phyloP scores from a whole-genome alignment of 139 green algal genomes.

The Trebouxia sp. region DNA sequence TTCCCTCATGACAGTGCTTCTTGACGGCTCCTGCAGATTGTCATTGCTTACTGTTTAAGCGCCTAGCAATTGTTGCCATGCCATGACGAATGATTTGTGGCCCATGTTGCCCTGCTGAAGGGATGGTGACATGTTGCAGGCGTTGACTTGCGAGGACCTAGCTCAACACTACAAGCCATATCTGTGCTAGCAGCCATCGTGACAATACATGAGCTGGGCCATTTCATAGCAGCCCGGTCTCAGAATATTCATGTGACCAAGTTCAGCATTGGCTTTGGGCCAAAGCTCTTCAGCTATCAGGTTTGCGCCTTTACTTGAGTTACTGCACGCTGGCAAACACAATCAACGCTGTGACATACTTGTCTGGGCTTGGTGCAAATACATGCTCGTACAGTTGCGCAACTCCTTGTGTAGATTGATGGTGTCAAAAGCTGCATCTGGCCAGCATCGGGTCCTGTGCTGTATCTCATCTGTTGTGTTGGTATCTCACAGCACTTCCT shows the following conservation, averaged over 20 bases:
- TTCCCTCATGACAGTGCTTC: not conserved
- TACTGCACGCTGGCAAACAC: not conserved
- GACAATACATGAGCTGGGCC: constrained; percentile 89
- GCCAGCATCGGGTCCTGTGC: too few species aligned
- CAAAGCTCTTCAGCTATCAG: constrained; percentile 75
- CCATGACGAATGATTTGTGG: not conserved
- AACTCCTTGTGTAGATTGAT: too few species aligned
- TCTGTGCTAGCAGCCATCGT: constrained; percentile 85
- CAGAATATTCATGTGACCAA: constrained; percentile 93
- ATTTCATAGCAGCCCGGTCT: constrained; percentile 86
- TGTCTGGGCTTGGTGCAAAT: not conserved
- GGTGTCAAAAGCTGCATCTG: too few species aligned
- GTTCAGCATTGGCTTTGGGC: constrained; percentile 97
- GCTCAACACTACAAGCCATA: constrained; percentile 67
- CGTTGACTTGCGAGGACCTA: constrained; percentile 52
- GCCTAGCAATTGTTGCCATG: not conserved
- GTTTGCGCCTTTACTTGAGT: constrained; percentile 28
- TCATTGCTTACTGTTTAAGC: too few species aligned
- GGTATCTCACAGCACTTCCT: too few species aligned
- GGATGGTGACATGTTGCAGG: not conserved
- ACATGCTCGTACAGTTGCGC: too few species aligned
- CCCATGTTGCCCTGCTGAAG: not conserved
- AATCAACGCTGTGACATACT: not conserved
- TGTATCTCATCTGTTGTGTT: too few species aligned
- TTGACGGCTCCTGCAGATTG: not conserved